Evolutionary conservation across 768 basidiomycete genomes (phyloP).

Genomic region (Gloeopeniophorella convolvens): DNA sequence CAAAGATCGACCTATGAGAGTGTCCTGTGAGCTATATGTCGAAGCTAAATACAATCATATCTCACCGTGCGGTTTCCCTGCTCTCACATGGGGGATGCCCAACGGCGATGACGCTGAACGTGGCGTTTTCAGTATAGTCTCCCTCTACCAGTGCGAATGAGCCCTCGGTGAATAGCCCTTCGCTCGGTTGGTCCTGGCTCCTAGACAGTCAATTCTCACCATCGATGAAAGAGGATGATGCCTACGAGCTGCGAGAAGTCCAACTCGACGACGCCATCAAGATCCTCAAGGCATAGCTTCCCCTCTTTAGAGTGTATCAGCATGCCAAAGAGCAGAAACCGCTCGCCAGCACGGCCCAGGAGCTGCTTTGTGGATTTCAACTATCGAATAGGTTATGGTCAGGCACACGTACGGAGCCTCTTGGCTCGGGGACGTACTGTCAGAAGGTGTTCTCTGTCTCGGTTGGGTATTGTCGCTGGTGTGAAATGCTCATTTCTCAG

Average conservation of each 20-base stretch:
- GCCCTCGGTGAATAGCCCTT: slow-evolving; percentile 95
- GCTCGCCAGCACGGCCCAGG: slow-evolving; percentile 80
- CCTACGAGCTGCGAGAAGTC: slow-evolving; percentile 84
- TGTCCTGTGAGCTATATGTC: slow-evolving; percentile 13
- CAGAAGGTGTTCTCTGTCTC: slow-evolving; percentile 80
- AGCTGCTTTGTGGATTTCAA: slow-evolving; percentile 95
- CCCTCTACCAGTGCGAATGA: slow-evolving; percentile 94
- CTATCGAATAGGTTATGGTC: slow-evolving; percentile 34
- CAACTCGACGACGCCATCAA: slow-evolving; percentile 83
- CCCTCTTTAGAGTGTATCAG: slow-evolving; percentile 86
- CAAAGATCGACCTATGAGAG: slow-evolving; percentile 72
- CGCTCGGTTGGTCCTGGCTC: slow-evolving; percentile 76
- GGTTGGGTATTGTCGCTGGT: slow-evolving; percentile 87
- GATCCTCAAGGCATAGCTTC: slow-evolving; percentile 84
- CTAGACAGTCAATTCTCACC: neutral
- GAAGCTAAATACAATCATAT: neutral
- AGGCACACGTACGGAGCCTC: neutral
- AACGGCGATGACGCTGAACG: slow-evolving; percentile 83
- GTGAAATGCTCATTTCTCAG: slow-evolving; percentile 97
- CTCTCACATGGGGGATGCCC: slow-evolving; percentile 97
- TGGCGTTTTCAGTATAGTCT: slow-evolving; percentile 90
- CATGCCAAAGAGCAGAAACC: slow-evolving; percentile 93
- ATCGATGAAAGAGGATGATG: neutral
- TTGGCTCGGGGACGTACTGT: slow-evolving; percentile 71
- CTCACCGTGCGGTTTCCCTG: slow-evolving; percentile 74